Base-by-base conservation (phyloP, 768 basidiomycete species). In the Lactarius indigo region DNA sequence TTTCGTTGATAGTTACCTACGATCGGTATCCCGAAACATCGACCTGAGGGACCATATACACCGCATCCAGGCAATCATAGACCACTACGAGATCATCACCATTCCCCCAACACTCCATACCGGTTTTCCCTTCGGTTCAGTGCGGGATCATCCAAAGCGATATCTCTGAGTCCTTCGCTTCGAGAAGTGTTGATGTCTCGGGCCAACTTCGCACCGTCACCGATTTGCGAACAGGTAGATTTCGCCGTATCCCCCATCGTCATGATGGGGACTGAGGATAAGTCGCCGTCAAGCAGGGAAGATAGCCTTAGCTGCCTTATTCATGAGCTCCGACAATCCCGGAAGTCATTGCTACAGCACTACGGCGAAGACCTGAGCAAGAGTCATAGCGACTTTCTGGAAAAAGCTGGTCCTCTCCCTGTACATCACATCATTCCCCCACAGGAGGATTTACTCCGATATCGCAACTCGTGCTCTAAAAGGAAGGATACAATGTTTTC, bases 301-400 rank as follows among this genome's bases (percentile, higher is more conserved):
- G 37, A 57, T 23, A 17, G 9, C 28, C 47, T 63, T 12, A 4
- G 26, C 5, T 17, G 1, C 2, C 54, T 66, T 3, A 63, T 66
- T 12, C 28, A 57, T 3, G 65, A 66, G 23, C n/a, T 66, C 15
- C 55, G 5, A 50, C 2, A 10, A 9, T 62, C 65, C 37, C 57
- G 12, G 17, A 31, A 31, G 5, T 31, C 13, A 2, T 58, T 58
- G 30, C 28, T 62, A 41, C 55, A 17, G 5, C 56, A 39, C 2
- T 66, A 66, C 8, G 65, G 65, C 33, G 55, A 50, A 30, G 65
- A 62, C 2, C 41, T 66, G 44, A 4, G 26, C 20, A 57, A 18
- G 15, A 66, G 65, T 30, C 4, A 41, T 13, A 5, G 4, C 0
- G 44, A 9, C 17, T 55, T 6, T 4, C 35, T 10, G 3, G 26